These are phyloP conservation scores for Candida coleopterorum DNA, from an alignment of 805 yeast genomes.

Conservation along the genomic window DNA sequence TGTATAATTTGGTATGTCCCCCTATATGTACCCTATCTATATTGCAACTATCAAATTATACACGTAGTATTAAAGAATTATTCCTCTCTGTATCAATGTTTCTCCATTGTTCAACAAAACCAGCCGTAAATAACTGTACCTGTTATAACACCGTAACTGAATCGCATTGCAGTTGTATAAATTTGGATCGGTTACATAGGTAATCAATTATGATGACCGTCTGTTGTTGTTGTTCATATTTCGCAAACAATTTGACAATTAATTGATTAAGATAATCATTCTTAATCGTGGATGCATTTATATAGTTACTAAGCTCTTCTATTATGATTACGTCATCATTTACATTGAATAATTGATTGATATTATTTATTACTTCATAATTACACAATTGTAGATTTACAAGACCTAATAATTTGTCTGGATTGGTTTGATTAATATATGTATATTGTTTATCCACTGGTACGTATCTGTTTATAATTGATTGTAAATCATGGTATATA, in stretches of 20 bases:
- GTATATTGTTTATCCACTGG: conserved; percentile 2
- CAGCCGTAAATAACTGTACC: too few species aligned
- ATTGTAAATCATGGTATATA: neutral
- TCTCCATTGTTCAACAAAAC: too few species aligned
- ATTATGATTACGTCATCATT: conserved; percentile 8
- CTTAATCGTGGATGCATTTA: conserved; percentile 5
- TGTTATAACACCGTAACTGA: too few species aligned
- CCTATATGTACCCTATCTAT: too few species aligned
- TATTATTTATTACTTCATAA: conserved; percentile 9
- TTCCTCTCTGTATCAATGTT: too few species aligned
- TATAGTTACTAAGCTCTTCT: conserved; percentile 10
- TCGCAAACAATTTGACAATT: conserved; percentile 8
- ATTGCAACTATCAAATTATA: too few species aligned
- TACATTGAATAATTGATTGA: conserved; percentile 7
- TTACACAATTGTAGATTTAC: conserved; percentile 4
- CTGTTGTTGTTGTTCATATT: too few species aligned
- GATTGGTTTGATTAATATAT: conserved; percentile 11
- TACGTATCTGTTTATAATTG: neutral
- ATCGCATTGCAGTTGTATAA: too few species aligned
- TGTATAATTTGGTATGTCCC: too few species aligned
- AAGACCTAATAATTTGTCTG: conserved; percentile 3
- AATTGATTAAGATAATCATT: conserved; percentile 8
- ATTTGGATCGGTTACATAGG: too few species aligned
- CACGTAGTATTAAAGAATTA: too few species aligned
- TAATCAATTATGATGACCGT: too few species aligned